Percentiles rank a stretch among this genome's conserved stretches.
Conservation (phyloP, 1,284 basidiomycete species). For the Leccinum proliferum region DNA sequence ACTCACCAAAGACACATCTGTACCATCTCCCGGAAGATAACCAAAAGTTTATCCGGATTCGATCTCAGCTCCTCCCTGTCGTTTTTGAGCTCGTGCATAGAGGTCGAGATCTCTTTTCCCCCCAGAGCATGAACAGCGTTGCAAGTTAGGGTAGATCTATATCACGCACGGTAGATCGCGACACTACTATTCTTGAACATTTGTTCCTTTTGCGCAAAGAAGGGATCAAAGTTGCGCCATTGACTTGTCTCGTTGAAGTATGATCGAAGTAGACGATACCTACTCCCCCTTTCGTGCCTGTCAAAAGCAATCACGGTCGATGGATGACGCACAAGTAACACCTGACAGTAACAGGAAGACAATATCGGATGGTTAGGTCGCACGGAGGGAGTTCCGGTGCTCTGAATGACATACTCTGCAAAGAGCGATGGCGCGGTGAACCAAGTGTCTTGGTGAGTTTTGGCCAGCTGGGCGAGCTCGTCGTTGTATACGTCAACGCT, state of each 20-base stretch:
- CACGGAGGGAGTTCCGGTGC: background rate
- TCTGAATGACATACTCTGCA: conserved; percentile 69
- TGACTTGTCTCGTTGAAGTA: conserved; percentile 67
- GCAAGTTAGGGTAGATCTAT: background rate
- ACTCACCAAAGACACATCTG: conserved; percentile 82
- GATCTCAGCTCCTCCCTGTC: conserved; percentile 41
- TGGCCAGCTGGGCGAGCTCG: conserved; percentile 51
- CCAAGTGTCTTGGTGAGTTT: conserved; percentile 70
- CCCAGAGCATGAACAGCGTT: background rate
- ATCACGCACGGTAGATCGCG: conserved; percentile 65
- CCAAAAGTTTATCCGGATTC: conserved; percentile 49
- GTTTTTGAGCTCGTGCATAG: conserved; percentile 57
- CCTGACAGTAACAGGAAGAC: conserved; percentile 29
- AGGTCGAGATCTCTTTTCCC: conserved; percentile 57
- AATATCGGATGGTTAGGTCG: background rate
- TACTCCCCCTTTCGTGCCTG: conserved; percentile 24
- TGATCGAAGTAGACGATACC: conserved; percentile 81
- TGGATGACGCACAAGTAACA: conserved; percentile 53
- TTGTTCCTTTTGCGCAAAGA: conserved; percentile 74
- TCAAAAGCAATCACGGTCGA: background rate
- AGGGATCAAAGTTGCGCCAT: conserved; percentile 86
- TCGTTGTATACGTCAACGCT: conserved; percentile 69
- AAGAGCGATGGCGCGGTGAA: conserved; percentile 91
- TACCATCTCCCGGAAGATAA: conserved; percentile 80
- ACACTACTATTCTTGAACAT: conserved; percentile 80